Evolutionary conservation across 2,329 filamentous ascomycete genomes (phyloP).

Genomic region (Nothophaeocryptopus gaeumannii): DNA sequence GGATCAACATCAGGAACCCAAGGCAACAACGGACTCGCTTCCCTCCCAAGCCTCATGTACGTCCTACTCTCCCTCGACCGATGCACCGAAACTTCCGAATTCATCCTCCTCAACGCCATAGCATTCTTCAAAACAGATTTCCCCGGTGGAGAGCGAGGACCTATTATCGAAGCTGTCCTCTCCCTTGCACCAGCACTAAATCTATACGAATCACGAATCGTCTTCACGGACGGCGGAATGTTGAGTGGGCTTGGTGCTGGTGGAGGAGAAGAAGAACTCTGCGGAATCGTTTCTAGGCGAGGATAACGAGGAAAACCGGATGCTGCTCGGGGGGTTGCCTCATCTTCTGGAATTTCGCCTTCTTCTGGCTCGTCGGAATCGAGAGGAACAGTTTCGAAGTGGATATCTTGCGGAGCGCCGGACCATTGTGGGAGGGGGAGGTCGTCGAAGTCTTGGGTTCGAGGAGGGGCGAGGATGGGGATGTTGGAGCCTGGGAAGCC

Average conservation of each 20-base stretch:
- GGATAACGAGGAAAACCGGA: slow-evolving; percentile 4
- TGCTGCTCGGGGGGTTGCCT: not conserved
- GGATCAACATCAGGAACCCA: slow-evolving; percentile 20
- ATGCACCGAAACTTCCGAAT: slow-evolving; percentile 37
- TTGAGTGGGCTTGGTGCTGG: slow-evolving; percentile 4
- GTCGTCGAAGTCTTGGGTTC: slow-evolving; percentile 7
- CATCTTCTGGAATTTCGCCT: not conserved
- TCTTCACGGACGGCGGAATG: slow-evolving; percentile 4
- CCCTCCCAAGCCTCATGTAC: slow-evolving; percentile 42
- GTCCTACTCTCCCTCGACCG: slow-evolving; percentile 33
- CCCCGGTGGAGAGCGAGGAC: slow-evolving; percentile 37
- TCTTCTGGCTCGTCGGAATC: not conserved
- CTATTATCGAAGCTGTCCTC: slow-evolving; percentile 10
- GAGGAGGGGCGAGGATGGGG: slow-evolving; percentile 27
- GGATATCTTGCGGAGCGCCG: slow-evolving; percentile 2
- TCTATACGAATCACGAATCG: not conserved
- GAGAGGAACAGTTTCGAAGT: slow-evolving; percentile 1
- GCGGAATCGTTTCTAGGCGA: slow-evolving; percentile 19
- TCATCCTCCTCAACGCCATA: slow-evolving; percentile 43
- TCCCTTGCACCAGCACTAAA: not conserved
- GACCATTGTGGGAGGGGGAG: slow-evolving; percentile 14
- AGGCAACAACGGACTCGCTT: slow-evolving; percentile 36
- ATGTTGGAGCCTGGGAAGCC: slow-evolving; percentile 22
- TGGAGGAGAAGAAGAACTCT: slow-evolving; percentile 17
- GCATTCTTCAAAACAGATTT: slow-evolving; percentile 40